Percentiles rank a stretch among this genome's conserved stretches.
Evolutionary conservation across 495 filamentous ascomycete genomes (phyloP).

Genomic region (Immersiella caudata): DNA sequence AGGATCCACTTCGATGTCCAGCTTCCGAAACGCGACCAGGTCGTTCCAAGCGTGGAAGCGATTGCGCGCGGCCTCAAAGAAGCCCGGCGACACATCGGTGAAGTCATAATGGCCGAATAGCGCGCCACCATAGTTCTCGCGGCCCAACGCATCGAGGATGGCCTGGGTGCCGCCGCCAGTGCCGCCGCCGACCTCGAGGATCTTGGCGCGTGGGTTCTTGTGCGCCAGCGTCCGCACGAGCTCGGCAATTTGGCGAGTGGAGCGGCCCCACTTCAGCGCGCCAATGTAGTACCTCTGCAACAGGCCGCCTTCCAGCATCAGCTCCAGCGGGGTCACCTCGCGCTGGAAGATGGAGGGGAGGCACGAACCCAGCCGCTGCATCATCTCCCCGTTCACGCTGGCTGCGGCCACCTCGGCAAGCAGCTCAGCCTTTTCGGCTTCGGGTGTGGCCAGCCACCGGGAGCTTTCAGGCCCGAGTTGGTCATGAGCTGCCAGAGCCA

Average conservation of each 20-base stretch:
- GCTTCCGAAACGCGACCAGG: slow-evolving; percentile 45
- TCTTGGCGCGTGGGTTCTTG: slow-evolving; percentile 37
- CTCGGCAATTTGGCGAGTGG: slow-evolving; percentile 15
- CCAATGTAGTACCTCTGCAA: too few species aligned
- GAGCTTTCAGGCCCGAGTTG: background rate
- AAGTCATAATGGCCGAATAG: too few species aligned
- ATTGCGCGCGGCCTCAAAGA: slow-evolving; percentile 37
- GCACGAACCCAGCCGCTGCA: background rate
- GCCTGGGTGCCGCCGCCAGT: slow-evolving; percentile 41
- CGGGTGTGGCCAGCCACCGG: background rate
- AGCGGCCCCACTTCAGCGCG: too few species aligned
- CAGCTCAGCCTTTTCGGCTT: too few species aligned
- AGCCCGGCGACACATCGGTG: slow-evolving; percentile 31
- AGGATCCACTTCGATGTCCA: slow-evolving; percentile 48
- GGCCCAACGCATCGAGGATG: slow-evolving; percentile 2
- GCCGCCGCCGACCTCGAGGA: slow-evolving; percentile 38
- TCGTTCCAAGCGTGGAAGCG: slow-evolving; percentile 26
- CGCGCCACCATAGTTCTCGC: background rate
- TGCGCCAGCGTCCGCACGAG: slow-evolving; percentile 16
- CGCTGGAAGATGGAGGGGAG: too few species aligned
- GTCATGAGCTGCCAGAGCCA: background rate
- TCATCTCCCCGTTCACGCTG: slow-evolving; percentile 15
- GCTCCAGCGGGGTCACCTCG: too few species aligned
- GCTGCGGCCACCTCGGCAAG: slow-evolving; percentile 24
- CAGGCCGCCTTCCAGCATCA: too few species aligned